Evolutionary conservation across 148 eudicot species (phyloP), one percentile per base, ranked within the genome.

Genomic region (Euryodendron excelsum): DNA sequence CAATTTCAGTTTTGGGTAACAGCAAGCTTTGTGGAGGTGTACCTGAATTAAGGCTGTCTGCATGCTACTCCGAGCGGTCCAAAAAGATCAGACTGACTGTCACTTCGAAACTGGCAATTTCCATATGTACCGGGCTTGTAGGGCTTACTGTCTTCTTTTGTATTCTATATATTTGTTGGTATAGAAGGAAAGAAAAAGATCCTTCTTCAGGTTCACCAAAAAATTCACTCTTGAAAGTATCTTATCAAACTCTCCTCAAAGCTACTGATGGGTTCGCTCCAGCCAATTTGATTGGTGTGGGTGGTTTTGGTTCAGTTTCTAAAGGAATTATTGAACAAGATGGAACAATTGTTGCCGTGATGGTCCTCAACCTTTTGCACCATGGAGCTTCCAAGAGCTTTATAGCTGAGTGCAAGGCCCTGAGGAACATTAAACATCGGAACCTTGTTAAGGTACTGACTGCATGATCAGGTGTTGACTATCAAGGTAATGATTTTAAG

Each of bases 21-120:
- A 71, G 10, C 4, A 58, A 12, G 61, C 82, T 85, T 0, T 85
- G 84, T 58, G 86, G 88, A 23, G 86, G 84, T 20, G 18, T 74
- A 10, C 37, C 75, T 18, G 70, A 59, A 66, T 64, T 82, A 0
- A 68, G 74, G 13, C 33, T 85, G 7, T 83, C 82, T 0, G 39
- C 2, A 63, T 85, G 86, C 60, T 41, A 31, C 11, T 18, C 23
- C 11, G 5, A 55, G 20, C 23, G 14, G 14, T 21, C 14, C 3
- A 18, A 55, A 4, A 48, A 48, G 17, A 1, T 12, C 2, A 48
- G 15, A 48, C 11, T 10, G 53, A 6, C 53, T n/a, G n/a, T 21
- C 25, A 8, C 4, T 3, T 13, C 20, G 60, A 55, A 0, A 21
- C 4, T 3, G 5, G 4, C 20, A 4, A 21, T 55, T 21, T 3